These are phyloP conservation scores for Monocercomonoides exilis DNA, from an alignment of 78 protist genomes.

Conservation along the genomic window DNA sequence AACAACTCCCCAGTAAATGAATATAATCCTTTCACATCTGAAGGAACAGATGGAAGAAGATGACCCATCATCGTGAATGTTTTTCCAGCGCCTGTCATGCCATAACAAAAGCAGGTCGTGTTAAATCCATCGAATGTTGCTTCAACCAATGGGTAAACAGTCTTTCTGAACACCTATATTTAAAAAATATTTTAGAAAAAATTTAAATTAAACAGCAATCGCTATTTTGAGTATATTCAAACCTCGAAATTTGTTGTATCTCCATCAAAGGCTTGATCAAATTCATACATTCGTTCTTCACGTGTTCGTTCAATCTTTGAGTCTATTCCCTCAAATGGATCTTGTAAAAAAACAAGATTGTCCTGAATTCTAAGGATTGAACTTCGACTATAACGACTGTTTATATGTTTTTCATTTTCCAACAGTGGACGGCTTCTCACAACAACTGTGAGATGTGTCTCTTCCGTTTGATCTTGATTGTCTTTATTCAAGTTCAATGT, in stretches of 20 bases:
- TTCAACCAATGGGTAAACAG: not conserved
- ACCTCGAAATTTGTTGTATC: not conserved
- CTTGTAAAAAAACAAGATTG: not conserved
- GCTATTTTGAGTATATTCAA: not conserved
- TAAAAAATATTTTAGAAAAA: not conserved
- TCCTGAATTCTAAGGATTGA: not conserved
- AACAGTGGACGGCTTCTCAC: not conserved
- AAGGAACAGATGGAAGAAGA: not conserved
- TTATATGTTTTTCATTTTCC: not conserved
- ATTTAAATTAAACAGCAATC: not conserved
- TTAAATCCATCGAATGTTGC: conserved; percentile 22
- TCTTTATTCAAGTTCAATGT: too few relatives aligned
- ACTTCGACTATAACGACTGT: not conserved
- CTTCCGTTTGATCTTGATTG: not conserved
- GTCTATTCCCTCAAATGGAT: not conserved
- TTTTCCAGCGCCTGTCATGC: conserved; percentile 54
- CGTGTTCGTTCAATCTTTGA: not conserved
- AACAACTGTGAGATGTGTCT: not conserved
- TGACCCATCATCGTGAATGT: conserved; percentile 42
- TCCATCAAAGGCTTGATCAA: conserved; percentile 16
- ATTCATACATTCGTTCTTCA: not conserved
- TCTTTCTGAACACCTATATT: not conserved
- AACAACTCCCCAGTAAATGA: not conserved
- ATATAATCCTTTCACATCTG: conserved; percentile 31
- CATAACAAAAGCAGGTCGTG: conserved; percentile 49